A percentile compares a stretch with the other conserved stretches of the same genome.
Evolutionary conservation across 2,329 filamentous ascomycete species (phyloP).

Genomic region (Talaromyces sp.): DNA sequence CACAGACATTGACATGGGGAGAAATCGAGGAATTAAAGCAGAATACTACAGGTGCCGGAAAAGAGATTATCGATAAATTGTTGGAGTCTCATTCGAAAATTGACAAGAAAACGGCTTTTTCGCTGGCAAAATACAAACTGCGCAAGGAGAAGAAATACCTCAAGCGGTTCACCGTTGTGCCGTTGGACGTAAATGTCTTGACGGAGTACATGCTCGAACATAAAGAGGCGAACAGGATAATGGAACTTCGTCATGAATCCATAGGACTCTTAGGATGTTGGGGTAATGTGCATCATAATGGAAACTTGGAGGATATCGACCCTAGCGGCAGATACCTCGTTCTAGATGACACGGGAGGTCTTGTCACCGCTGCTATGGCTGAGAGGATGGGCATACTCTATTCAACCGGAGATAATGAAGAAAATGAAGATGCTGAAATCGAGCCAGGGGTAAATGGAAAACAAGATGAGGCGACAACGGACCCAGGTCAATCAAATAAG

Average conservation of each 20-base stretch:
- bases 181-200: slow-evolving; percentile 73
- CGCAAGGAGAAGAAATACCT: slow-evolving; percentile 93
- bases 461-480: slow-evolving; percentile 17
- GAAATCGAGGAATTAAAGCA: slow-evolving; percentile 70
- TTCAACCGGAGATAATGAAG: slow-evolving; percentile 32
- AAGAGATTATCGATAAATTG: slow-evolving; percentile 88
- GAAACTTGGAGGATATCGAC: slow-evolving; percentile 31
- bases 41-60: slow-evolving; percentile 71
- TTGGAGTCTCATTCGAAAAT: slow-evolving; percentile 83
- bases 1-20: slow-evolving; percentile 70
- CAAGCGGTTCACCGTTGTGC: slow-evolving; percentile 77
- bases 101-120: slow-evolving; percentile 91
- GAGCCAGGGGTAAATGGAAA: slow-evolving; percentile 12
- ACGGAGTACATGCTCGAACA: slow-evolving; percentile 74
- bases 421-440: slow-evolving; percentile 25
- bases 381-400: slow-evolving; percentile 84
- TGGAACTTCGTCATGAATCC: slow-evolving; percentile 83
- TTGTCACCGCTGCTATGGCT: slow-evolving; percentile 77
- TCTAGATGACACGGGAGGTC: slow-evolving; percentile 80
- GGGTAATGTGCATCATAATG: slow-evolving; percentile 80
- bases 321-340: slow-evolving; percentile 69
- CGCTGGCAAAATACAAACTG: slow-evolving; percentile 90
- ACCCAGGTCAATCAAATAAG: neutral
- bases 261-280: slow-evolving; percentile 79
- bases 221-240: slow-evolving; percentile 72